Evolutionary conservation across 1,139 yeast genomes (phyloP).

Genomic region (Hanseniaspora sp.): DNA sequence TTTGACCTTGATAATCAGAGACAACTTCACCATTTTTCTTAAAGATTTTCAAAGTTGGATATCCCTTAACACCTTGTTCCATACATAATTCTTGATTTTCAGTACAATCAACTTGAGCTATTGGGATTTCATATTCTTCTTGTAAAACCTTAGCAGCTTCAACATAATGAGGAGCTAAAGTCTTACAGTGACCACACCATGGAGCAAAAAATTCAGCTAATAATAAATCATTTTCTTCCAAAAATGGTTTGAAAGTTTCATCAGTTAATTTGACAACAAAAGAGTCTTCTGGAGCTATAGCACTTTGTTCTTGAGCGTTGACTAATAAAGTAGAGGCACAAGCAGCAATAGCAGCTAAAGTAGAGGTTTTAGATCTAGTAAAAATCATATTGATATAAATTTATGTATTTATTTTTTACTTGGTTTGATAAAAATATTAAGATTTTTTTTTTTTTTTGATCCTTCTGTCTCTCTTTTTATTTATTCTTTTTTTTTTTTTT

Average conservation of each 20-base stretch:
- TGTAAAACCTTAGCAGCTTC: constrained; percentile 70
- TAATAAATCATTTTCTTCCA: constrained; percentile 64
- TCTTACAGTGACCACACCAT: constrained; percentile 99
- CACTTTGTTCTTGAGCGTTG: constrained; percentile 34
- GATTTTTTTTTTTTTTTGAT: too few relatives aligned
- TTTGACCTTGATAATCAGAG: constrained; percentile 67
- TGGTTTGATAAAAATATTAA: too few relatives aligned
- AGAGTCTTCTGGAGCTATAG: constrained; percentile 68
- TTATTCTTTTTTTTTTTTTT: too few relatives aligned
- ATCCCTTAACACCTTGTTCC: constrained; percentile 68
- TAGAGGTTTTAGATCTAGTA: constrained; percentile 2
- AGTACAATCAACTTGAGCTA: constrained; percentile 91
- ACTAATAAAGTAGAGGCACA: constrained; percentile 18
- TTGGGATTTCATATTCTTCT: constrained; percentile 48
- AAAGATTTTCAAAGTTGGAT: constrained; percentile 83
- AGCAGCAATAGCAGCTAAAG: constrained; percentile 21
- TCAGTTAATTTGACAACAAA: constrained; percentile 73
- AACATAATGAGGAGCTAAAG: constrained; percentile 80
- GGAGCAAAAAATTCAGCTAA: constrained; percentile 96
- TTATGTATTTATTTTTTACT: too few relatives aligned
- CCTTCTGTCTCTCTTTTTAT: too few relatives aligned
- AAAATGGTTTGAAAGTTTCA: constrained; percentile 51
- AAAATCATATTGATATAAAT: neutral
- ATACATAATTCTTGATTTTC: constrained; percentile 73
- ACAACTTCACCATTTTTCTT: constrained; percentile 43